A percentile compares a stretch with the other conserved stretches of the same genome.
These are phyloP conservation scores for Trichoderma orchidacearum DNA, from an alignment of 495 filamentous ascomycete genomes.

Conservation along the genomic window DNA sequence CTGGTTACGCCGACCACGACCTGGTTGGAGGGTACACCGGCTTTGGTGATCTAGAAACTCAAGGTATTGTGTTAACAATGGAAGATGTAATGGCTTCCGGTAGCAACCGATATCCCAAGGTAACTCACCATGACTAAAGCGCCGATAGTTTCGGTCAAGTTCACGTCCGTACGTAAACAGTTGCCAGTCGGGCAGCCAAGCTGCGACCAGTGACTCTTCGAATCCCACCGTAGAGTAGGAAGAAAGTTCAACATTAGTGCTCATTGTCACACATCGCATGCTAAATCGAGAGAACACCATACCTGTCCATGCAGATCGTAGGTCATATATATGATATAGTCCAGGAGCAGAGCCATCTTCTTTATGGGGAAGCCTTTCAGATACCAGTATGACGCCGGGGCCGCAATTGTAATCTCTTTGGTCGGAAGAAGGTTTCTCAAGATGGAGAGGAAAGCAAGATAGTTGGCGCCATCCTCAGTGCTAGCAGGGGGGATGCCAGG, in stretches of 20 bases:
- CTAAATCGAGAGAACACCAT: not conserved
- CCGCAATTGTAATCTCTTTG: slow-evolving; percentile 16
- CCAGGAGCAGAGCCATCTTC: slow-evolving; percentile 10
- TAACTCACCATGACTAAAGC: slow-evolving; percentile 20
- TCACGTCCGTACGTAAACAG: slow-evolving; percentile 29
- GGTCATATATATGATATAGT: slow-evolving; percentile 20
- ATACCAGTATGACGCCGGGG: slow-evolving; percentile 16
- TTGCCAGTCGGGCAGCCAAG: slow-evolving; percentile 20
- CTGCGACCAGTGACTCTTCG: not conserved
- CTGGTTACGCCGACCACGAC: slow-evolving; percentile 23
- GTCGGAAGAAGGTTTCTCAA: slow-evolving; percentile 8
- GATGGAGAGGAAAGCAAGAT: slow-evolving; percentile 10
- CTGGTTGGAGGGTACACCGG: slow-evolving; percentile 25
- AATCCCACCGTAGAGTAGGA: slow-evolving; percentile 7
- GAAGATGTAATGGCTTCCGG: not conserved
- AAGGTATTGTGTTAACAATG: not conserved
- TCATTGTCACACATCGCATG: not conserved
- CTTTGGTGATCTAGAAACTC: slow-evolving; percentile 26
- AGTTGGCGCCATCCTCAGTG: slow-evolving; percentile 9
- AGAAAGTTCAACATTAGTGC: not conserved
- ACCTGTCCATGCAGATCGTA: slow-evolving; percentile 16
- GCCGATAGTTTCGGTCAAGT: slow-evolving; percentile 25
- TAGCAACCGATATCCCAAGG: not conserved
- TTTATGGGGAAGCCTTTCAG: slow-evolving; percentile 10
- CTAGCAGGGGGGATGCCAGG: slow-evolving; percentile 10